Conservation (phyloP, 2,329 filamentous ascomycete species). For the Verticillium alfalfae region DNA sequence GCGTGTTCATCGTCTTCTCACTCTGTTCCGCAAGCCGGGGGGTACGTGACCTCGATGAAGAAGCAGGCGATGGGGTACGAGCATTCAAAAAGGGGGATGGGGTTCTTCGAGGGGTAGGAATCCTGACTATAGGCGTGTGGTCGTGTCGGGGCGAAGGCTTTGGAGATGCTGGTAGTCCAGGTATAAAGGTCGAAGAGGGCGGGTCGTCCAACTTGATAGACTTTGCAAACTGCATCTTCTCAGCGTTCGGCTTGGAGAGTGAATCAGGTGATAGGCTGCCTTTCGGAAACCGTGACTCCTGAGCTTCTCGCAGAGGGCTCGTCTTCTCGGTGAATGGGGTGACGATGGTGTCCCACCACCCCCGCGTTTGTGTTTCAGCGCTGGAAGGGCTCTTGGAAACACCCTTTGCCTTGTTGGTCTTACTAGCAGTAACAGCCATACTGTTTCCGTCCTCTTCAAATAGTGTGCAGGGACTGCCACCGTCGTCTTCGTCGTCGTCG, state of each 20-base stretch:
- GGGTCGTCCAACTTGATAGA: not conserved
- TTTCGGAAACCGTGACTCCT: slow-evolving; percentile 9
- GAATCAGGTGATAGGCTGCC: slow-evolving; percentile 11
- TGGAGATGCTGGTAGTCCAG: slow-evolving; percentile 11
- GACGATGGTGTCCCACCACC: slow-evolving; percentile 75
- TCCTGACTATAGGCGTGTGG: slow-evolving; percentile 26
- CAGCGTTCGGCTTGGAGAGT: not conserved
- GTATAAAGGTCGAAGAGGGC: not conserved
- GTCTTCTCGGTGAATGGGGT: slow-evolving; percentile 57
- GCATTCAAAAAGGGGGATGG: slow-evolving; percentile 20
- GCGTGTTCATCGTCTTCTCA: slow-evolving; percentile 3
- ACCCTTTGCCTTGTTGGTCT: slow-evolving; percentile 30
- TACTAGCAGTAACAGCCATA: slow-evolving; percentile 24
- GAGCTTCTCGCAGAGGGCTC: slow-evolving; percentile 7
- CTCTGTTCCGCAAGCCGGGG: slow-evolving; percentile 4
- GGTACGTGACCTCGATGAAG: slow-evolving; percentile 19
- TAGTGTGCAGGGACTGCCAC: slow-evolving; percentile 55
- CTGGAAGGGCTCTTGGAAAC: slow-evolving; percentile 35
- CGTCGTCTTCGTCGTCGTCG: slow-evolving; percentile 44
- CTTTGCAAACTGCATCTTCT: not conserved
- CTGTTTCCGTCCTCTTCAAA: slow-evolving; percentile 64
- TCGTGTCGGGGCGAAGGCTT: slow-evolving; percentile 8
- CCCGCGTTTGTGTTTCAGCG: slow-evolving; percentile 54
- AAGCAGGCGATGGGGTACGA: slow-evolving; percentile 13
- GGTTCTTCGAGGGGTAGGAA: slow-evolving; percentile 27